Evolutionary conservation across 768 basidiomycete species (phyloP), one percentile per base, ranked within the genome.

Genomic region (Lentinula sp.): DNA sequence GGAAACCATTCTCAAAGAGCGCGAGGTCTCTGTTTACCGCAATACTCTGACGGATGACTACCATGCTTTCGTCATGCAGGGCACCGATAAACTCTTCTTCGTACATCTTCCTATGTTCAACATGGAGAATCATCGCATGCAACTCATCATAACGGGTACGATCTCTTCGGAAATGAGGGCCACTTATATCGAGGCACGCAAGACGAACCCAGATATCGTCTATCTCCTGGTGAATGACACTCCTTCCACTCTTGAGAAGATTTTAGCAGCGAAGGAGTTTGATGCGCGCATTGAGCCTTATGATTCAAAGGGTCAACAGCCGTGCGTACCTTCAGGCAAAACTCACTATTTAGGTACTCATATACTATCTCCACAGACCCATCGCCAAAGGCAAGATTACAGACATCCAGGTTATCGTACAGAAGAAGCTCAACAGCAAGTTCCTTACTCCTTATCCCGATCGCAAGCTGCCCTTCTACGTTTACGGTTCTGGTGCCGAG

Each of bases 1-100:
- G 53, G 46, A 69, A 18, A 70, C 72, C 3, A 62, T 73, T 1
- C 65, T 74, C 54, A 72, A 76, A 39, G 74, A 76, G 61, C 65
- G 73, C 39, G 63, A 74, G 65, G 74, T 79, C 51, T 65, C 68
- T 39, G 56, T 72, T 10, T 60, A 61, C 16, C 72, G 76, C 32
- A 77, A 77, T 62, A 70, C 65, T n/a, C 65, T 73, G 59, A 64
- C 62, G 7, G 70, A 71, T 1, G 68, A 70, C 37, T 55, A 64
- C 4, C 74, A 76, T 54, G 66, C 57, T 3, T 80, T 79, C 67
- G 59, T 78, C 58, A 62, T 78, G 55, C 75, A 76, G 37, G 76
- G 78, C 3, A 70, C 68, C 11, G 68, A 72, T 23, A 63, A 66
- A 34, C 31, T 74, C 15, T 73, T 68, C 61, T 70, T 78, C 35